Percentiles rank a stretch among this genome's conserved stretches.
Conservation (phyloP, 2,329 filamentous ascomycete genomes). For the Botrytis squamosa region DNA sequence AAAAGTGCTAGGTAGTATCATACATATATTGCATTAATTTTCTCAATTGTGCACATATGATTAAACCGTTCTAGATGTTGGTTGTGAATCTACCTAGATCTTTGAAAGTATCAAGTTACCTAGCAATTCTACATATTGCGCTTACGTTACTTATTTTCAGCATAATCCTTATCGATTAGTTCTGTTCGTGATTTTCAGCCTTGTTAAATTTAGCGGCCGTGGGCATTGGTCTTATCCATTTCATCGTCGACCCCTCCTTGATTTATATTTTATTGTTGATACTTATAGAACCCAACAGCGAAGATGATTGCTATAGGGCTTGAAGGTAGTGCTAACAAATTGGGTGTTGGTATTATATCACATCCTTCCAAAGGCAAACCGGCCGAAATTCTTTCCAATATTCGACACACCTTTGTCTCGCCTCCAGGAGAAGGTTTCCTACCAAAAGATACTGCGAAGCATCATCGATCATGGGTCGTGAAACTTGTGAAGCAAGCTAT, state of each 20-base stretch:
- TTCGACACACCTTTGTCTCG: constrained; percentile 89
- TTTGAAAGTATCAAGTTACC: background rate
- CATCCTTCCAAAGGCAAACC: constrained; percentile 57
- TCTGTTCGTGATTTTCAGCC: constrained; percentile 7
- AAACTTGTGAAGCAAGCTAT: constrained; percentile 78
- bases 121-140: background rate
- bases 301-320: constrained; percentile 67
- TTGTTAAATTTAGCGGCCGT: constrained; percentile 16
- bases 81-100: background rate
- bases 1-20: background rate
- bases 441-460: constrained; percentile 90
- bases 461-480: constrained; percentile 86
- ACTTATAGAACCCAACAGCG: background rate
- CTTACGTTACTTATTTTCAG: background rate
- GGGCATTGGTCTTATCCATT: background rate
- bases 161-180: constrained; percentile 23
- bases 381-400: constrained; percentile 79
- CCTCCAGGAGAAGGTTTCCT: constrained; percentile 93
- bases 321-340: constrained; percentile 97
- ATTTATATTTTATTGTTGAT: background rate
- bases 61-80: background rate
- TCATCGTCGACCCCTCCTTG: constrained; percentile 9
- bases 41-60: constrained; percentile 2
- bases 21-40: background rate
- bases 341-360: constrained; percentile 87